A percentile compares a stretch with the other conserved stretches of the same genome.
phyloP scores from a whole-genome alignment of 441 rosid species.

The Arabidopsis hybrid region DNA sequence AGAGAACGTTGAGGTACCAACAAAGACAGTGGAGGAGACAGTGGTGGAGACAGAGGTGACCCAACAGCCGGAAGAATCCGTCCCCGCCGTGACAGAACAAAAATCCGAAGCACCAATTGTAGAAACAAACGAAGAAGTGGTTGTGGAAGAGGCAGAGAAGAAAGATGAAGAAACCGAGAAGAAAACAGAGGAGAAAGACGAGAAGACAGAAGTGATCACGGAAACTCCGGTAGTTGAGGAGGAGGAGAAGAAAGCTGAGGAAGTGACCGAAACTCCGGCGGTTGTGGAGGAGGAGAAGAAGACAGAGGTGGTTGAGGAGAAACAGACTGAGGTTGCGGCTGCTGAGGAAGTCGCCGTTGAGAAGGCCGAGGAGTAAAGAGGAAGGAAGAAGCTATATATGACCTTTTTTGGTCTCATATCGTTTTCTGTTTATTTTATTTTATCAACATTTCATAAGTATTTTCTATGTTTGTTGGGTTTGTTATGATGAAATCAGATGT shows the following conservation, averaged over 20 bases:
- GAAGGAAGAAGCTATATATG: slow-evolving; percentile 2
- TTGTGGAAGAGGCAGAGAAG: slow-evolving; percentile 34
- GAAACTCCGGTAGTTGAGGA: not conserved
- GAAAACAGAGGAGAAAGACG: slow-evolving; percentile 29
- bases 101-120: slow-evolving; percentile 31
- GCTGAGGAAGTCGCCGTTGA: slow-evolving; percentile 28
- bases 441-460: slow-evolving; percentile 7
- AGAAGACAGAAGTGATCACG: not conserved
- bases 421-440: not conserved
- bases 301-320: slow-evolving; percentile 19
- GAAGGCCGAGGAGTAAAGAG: slow-evolving; percentile 34
- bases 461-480: slow-evolving; percentile 28
- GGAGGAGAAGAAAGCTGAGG: not conserved
- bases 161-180: slow-evolving; percentile 24
- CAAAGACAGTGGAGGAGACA: slow-evolving; percentile 40
- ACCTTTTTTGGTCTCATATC: slow-evolving; percentile 32
- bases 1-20: slow-evolving; percentile 43
- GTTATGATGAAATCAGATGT: slow-evolving; percentile 20
- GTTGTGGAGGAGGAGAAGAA: slow-evolving; percentile 41
- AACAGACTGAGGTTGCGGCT: slow-evolving; percentile 12
- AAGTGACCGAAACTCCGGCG: not conserved
- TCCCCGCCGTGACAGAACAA: slow-evolving; percentile 26
- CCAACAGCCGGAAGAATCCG: slow-evolving; percentile 20
- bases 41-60: slow-evolving; percentile 19
- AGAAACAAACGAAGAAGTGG: slow-evolving; percentile 38